Evolutionary conservation across 495 filamentous ascomycete genomes (phyloP), one percentile per base, ranked within the genome.

Genomic region (Xylaria nigripes): DNA sequence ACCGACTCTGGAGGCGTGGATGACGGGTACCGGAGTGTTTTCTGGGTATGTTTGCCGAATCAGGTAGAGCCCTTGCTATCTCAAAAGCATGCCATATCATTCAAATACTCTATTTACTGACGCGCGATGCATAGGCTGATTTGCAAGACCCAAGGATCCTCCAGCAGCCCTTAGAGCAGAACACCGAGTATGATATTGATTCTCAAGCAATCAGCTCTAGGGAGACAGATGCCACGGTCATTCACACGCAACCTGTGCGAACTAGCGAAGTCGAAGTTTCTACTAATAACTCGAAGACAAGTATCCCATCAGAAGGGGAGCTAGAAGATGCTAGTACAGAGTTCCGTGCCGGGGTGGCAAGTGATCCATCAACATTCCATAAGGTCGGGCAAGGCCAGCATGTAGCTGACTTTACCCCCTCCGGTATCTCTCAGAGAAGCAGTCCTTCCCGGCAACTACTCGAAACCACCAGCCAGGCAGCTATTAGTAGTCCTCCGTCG

Each of bases 91-190:
- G 6, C 25, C 29, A 8, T 24, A 5, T 18, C n/a, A 45, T 23
- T 16, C 9, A 1, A 15, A 9, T 15, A 5, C 18, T 45, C 6
- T 16, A 2, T 13, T 36, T 44, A 55, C 53, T 55, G 16, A 55
- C n/a, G n/a, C 15, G 3, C 25, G 0, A 8, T 38, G 6, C 23
- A n/a, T 45, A 55, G 53, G 59, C 65, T 1, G 74, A 78, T 18
- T 70, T 76, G 66, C 61, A 73, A 24, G 71, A 78, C 42, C 72
- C 74, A 5, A 69, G 68, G 12, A 61, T 78, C 16, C 53, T 78
- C 4, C 67, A 66, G 22, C 58, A 66, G 32, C 60, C 64, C 15
- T 24, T 64, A 7, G 45, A 40, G 29, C 25, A 48, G 9, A 49
- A 60, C 12, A 30, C 23, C 23, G 38, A 51, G 29, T 9, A 38